Evolutionary conservation across 306 rosid genomes (phyloP).

Genomic region (Alnus glutinosa): DNA sequence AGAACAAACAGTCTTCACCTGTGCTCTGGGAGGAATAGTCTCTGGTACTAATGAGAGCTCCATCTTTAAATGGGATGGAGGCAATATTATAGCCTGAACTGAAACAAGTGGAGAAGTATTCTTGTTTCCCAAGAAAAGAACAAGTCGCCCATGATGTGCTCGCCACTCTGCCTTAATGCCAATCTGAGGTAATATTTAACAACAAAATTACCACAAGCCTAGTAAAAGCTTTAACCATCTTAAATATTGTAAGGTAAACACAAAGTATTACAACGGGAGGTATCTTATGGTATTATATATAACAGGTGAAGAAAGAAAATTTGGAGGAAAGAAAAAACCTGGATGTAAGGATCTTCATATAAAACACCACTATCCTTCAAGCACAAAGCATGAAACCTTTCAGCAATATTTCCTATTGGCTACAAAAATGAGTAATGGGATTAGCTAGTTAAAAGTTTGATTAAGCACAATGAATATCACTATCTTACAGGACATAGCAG

Average conservation of each 20-base stretch:
- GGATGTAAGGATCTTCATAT: slow-evolving; percentile 96
- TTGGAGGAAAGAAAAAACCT: slow-evolving; percentile 45
- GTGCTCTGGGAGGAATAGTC: slow-evolving; percentile 98
- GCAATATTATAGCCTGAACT: slow-evolving; percentile 86
- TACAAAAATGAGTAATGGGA: slow-evolving; percentile 44
- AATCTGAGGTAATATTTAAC: slow-evolving; percentile 47
- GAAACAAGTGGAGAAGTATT: slow-evolving; percentile 85
- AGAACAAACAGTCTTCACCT: slow-evolving; percentile 49
- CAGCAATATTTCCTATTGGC: slow-evolving; percentile 94
- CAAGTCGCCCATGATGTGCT: slow-evolving; percentile 82
- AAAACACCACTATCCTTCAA: slow-evolving; percentile 97
- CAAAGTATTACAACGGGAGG: slow-evolving; percentile 12
- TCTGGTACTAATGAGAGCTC: slow-evolving; percentile 96
- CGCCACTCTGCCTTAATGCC: slow-evolving; percentile 99
- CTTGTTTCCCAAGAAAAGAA: slow-evolving; percentile 98
- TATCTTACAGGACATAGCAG: slow-evolving; percentile 28
- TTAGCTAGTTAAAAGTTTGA: slow-evolving; percentile 9
- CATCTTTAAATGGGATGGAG: slow-evolving; percentile 85
- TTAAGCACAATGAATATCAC: slow-evolving; percentile 5
- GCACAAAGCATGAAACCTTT: slow-evolving; percentile 89
- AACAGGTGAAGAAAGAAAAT: slow-evolving; percentile 2
- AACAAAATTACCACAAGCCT: slow-evolving; percentile 1
- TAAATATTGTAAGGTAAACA: slow-evolving; percentile 10
- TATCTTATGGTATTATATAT: slow-evolving; percentile 17
- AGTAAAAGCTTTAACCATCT: background rate